These are phyloP conservation scores for Xerocomus brunneocitrinus DNA, from an alignment of 768 basidiomycete genomes.

Conservation along the genomic window DNA sequence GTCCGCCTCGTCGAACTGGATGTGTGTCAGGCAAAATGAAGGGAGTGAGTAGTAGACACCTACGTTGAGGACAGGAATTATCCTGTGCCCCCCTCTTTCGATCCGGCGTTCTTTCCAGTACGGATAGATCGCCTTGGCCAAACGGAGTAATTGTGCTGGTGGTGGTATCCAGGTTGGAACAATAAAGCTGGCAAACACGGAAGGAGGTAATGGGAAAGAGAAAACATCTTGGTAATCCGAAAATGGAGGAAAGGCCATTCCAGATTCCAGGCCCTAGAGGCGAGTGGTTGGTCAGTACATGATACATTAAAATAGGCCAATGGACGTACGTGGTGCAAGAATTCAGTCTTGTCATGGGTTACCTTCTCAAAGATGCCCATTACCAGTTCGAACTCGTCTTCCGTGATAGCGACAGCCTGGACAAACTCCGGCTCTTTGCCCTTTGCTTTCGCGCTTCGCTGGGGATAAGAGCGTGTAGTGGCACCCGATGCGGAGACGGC, in stretches of 20 bases:
- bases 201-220: conserved; percentile 50
- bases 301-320: not conserved
- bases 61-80: conserved; percentile 88
- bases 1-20: conserved; percentile 54
- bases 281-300: not conserved
- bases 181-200: conserved; percentile 64
- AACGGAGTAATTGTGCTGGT: conserved; percentile 56
- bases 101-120: conserved; percentile 87
- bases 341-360: conserved; percentile 84
- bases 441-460: conserved; percentile 70
- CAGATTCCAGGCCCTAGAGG: conserved; percentile 57
- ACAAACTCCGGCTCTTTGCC: conserved; percentile 76
- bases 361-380: conserved; percentile 93
- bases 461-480: conserved; percentile 51
- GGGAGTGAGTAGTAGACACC: conserved; percentile 20
- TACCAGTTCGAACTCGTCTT: conserved; percentile 92
- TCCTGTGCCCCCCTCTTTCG: conserved; percentile 74
- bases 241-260: conserved; percentile 67
- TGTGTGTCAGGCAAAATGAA: not conserved
- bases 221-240: conserved; percentile 70
- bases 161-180: conserved; percentile 68
- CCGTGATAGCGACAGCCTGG: conserved; percentile 64
- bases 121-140: conserved; percentile 73
- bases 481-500: conserved; percentile 49
- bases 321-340: conserved; percentile 75